Evolutionary conservation across 768 basidiomycete species (phyloP), one percentile per base, ranked within the genome.

Genomic region (Sporobolomyces phaffii): DNA sequence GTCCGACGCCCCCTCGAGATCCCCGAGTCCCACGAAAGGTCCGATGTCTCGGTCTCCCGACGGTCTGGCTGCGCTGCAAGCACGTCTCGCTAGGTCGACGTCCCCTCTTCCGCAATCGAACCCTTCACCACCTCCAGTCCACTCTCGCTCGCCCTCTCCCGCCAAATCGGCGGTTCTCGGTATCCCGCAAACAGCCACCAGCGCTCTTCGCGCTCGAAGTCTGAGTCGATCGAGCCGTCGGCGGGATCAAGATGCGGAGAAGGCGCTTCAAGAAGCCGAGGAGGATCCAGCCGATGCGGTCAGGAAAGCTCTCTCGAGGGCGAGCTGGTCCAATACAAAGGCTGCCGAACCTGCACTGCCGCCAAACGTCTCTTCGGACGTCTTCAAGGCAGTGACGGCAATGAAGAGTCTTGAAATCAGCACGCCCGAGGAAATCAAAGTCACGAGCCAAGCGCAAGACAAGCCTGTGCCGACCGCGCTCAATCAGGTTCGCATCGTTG

Each of bases 81-180:
- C 49, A 4, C 64, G 56, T 15, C 57, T 64, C 28, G 28, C 38
- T 6, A 24, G 62, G 1, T 38, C 62, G 2, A 47, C 65, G 15
- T 38, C 61, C 10, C 59, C 44, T 0, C 2, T 38, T 15, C 34
- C 24, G 11, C 24, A 15, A 24, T 33, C 34, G 11, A 31, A n/a
- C 36, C 15, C n/a, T 6, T 56, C 24, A 24, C 20, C 44, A 4
- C 10, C 36, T 2, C 9, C 43, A 10, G 26, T 0, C 7, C 7
- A 34, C 17, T 15, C 61, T 14, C 56, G 56, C 10, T 68, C 66
- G 1, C 54, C 60, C 1, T 62, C 66, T n/a, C 66, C 66, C 20
- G 33, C 48, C 17, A 66, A 66, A 28, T 3, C 40, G 10, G 18
- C 47, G 11, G 24, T 29, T 15, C 50, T 59, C 50, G 44, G 15